Base-by-base conservation (phyloP, 2,329 filamentous ascomycete species). In the Aaosphaeria arxii region DNA sequence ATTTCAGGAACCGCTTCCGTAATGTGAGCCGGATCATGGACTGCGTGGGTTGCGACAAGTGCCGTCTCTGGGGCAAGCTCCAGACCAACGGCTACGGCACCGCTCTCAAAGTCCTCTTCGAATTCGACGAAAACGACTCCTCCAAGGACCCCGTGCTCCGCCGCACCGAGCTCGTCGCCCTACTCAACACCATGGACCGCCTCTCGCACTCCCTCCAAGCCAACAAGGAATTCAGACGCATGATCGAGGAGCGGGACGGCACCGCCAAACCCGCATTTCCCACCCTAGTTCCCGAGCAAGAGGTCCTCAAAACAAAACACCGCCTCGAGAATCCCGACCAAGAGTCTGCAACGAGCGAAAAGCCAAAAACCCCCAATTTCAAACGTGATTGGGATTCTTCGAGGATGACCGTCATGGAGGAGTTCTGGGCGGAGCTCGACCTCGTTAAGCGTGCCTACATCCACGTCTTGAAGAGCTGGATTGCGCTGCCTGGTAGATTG, bases 11-110 rank as follows among this genome's bases (percentile, higher is more conserved):
- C 71, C 88, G 94, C 11, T 99, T 99, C 80, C 85, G 94, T 66
- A 99, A 99, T 67, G 89, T 99, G 52, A 95, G 89, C 69, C 85
- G 94, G 38, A 80, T 97, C 55, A 99, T 99, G 94, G 94, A 99
- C 71, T 99, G 94, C 59, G 92, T 97, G 17, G 94, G 94, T 40
- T 99, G 94, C 71, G 94, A 99, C 75, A 99, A 99, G 75, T 99
- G 94, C 73, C 85, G 94, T 6, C 84, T 99, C 2, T 99, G 94
- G 94, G 94, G 94, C 43, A 99, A 99, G 74, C 75, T 99, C 35
- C 94, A 99, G 74, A 95, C 91, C 1, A 88, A 89, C 9, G 94
- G 94, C 2, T 97, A 96, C 66, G 94, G 94, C 43, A 90, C 94
- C 0, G 94, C 94, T 0, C 76, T 99, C 53, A 99, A 99, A 74